Base-by-base conservation (phyloP, 345 rosid genomes). In the Dimocarpus longan region DNA sequence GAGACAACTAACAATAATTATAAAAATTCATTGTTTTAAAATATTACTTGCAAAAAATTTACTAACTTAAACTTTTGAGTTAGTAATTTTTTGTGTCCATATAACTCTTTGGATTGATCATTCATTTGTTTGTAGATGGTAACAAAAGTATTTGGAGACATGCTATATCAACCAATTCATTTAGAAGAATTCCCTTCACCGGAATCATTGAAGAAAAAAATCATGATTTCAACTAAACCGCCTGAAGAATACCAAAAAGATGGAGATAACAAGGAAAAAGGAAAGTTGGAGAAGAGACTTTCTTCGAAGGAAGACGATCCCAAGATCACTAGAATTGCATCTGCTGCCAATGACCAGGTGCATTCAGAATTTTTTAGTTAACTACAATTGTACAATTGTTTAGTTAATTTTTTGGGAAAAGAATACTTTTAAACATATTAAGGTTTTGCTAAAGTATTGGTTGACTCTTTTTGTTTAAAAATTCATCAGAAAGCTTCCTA, bases 201-300 rank as follows among this genome's bases (percentile, higher is more conserved):
- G 21, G 88, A 91, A 68, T 75, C 80, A 11, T 82, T 95, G 78
- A 91, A 87, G 89, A 85, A 22, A 21, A 90, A 57, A 82, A 78
- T 93, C 43, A 60, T 95, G 86, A 91, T 95, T 79, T 95, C 97
- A 44, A 95, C 98, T 26, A 93, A 91, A 76, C 97, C 98, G 26
- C 98, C 97, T 5, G 89, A 88, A 82, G 95, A 91, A 78, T 89
- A 88, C 82, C 90, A 86, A 16, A 89, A 87, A 70, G 70, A 68
- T 21, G 80, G 78, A 48, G 79, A n/a, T 16, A 68, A 26, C 5
- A 65, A 66, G 50, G 82, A 52, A 69, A 75, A 77, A 73, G 79
- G 73, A 63, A 10, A 59, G 10, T 1, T 3, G 10, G 57, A 56
- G 4, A 76, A 37, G 56, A 52, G 74, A 64, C 26, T 43, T 50